A percentile compares a stretch with the other conserved stretches of the same genome.
phyloP scores from a whole-genome alignment of 1,284 basidiomycete species.

The Ceratobasidium sp. region DNA sequence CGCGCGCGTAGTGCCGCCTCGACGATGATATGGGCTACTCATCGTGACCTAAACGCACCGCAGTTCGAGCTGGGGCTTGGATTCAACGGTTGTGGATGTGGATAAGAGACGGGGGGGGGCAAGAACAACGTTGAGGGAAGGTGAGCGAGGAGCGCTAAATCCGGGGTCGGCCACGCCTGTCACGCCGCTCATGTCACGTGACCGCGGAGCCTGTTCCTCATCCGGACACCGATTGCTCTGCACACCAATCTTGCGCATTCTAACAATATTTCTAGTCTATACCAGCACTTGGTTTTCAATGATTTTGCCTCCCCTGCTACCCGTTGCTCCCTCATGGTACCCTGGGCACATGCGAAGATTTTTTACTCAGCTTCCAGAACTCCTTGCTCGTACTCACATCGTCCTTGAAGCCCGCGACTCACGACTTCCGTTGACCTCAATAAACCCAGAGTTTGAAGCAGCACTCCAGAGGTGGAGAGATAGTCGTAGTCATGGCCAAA shows the following conservation, averaged over 20 bases:
- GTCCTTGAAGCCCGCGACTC: constrained; percentile 96
- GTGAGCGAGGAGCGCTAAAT: constrained; percentile 9
- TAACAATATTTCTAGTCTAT: background rate
- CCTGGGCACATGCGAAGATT: constrained; percentile 97
- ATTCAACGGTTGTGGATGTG: background rate
- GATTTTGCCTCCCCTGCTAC: constrained; percentile 56
- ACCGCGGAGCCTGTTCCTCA: background rate
- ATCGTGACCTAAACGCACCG: background rate
- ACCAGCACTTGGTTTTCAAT: background rate
- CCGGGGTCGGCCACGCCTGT: background rate
- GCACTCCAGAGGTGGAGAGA: constrained; percentile 61
- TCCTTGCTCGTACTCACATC: constrained; percentile 85
- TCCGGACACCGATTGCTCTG: background rate
- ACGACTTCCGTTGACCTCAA: constrained; percentile 90
- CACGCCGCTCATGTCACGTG: constrained; percentile 12
- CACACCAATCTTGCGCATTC: background rate
- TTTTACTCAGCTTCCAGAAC: constrained; percentile 76
- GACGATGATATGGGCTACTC: constrained; percentile 26
- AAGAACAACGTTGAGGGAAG: background rate
- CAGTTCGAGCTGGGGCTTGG: background rate
- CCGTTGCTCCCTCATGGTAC: constrained; percentile 92
- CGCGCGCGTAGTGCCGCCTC: constrained; percentile 8
- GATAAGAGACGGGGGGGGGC: background rate
- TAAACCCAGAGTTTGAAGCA: constrained; percentile 91
- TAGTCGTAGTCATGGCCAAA: constrained; percentile 66